Evolutionary conservation across 2,329 filamentous ascomycete genomes (phyloP).

Genomic region (Penicillium sp.): DNA sequence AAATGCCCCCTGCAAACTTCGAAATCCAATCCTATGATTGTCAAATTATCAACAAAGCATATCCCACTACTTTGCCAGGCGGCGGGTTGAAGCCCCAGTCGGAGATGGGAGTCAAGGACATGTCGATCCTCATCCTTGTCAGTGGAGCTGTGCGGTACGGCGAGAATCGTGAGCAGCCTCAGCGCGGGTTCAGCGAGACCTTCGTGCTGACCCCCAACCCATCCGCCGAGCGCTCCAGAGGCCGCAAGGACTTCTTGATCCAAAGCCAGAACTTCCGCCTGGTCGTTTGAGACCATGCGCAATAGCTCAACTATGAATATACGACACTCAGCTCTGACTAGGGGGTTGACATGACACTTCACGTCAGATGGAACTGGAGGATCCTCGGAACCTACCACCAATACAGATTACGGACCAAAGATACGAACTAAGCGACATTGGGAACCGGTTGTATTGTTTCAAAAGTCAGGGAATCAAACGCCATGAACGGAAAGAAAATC

Average conservation of each 20-base stretch:
- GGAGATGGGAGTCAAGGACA: constrained; percentile 56
- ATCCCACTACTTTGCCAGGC: constrained; percentile 54
- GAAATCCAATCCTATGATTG: constrained; percentile 76
- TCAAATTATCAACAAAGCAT: constrained; percentile 73
- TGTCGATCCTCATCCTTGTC: constrained; percentile 71
- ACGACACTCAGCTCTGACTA: background rate
- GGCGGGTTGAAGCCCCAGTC: constrained; percentile 39
- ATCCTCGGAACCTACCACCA: background rate
- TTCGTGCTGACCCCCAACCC: constrained; percentile 77
- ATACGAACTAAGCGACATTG: background rate
- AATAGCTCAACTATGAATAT: background rate
- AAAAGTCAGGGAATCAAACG: background rate
- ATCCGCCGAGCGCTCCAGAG: constrained; percentile 54
- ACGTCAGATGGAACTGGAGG: background rate
- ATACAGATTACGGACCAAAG: background rate
- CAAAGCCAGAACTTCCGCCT: constrained; percentile 71
- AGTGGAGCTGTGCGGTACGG: constrained; percentile 72
- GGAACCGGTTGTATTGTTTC: background rate
- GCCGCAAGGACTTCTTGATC: constrained; percentile 63
- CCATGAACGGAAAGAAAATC: background rate
- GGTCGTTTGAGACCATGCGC: constrained; percentile 40
- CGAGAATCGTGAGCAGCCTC: constrained; percentile 59
- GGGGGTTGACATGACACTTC: background rate
- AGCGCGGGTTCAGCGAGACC: constrained; percentile 74
- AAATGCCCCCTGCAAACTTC: constrained; percentile 65